phyloP scores from a whole-genome alignment of 495 filamentous ascomycete genomes.

The Xylaria grammica region DNA sequence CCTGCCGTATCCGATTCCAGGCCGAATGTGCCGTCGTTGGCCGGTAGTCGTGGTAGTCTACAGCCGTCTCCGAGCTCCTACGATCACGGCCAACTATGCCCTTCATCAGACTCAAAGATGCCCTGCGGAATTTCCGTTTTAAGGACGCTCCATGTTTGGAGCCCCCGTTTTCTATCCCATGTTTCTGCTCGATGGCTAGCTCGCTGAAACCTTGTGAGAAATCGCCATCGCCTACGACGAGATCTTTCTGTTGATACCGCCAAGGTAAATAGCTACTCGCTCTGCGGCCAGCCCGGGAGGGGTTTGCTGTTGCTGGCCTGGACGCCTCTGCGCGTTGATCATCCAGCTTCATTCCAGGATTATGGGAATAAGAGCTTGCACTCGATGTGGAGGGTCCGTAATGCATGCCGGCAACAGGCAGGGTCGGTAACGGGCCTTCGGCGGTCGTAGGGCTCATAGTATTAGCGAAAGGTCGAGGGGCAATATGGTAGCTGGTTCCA shows the following conservation, averaged over 20 bases:
- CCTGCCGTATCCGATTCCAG: slow-evolving; percentile 55
- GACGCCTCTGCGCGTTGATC: slow-evolving; percentile 23
- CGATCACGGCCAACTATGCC: slow-evolving; percentile 52
- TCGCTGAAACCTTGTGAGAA: slow-evolving; percentile 24
- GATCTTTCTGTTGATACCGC: slow-evolving; percentile 40
- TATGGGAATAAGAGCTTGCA: slow-evolving; percentile 35
- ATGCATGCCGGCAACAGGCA: slow-evolving; percentile 23
- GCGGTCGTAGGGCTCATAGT: slow-evolving; percentile 27
- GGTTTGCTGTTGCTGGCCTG: slow-evolving; percentile 28
- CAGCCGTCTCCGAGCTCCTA: slow-evolving; percentile 46
- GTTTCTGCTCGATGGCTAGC: slow-evolving; percentile 31
- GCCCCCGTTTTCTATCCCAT: slow-evolving; percentile 23
- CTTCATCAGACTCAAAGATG: slow-evolving; percentile 57
- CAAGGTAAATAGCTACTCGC: slow-evolving; percentile 45
- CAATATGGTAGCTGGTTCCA: background rate
- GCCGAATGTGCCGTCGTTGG: slow-evolving; percentile 54
- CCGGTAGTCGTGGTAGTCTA: slow-evolving; percentile 40
- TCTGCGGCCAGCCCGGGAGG: slow-evolving; percentile 30
- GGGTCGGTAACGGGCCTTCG: slow-evolving; percentile 22
- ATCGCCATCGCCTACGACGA: slow-evolving; percentile 32
- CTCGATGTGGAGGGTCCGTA: slow-evolving; percentile 26
- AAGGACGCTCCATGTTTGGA: slow-evolving; percentile 35
- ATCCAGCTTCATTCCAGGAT: slow-evolving; percentile 31
- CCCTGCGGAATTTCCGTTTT: slow-evolving; percentile 54
- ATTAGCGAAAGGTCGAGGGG: background rate